Percentiles rank a stretch among this genome's conserved stretches.
Evolutionary conservation across 1,284 basidiomycete genomes (phyloP).

Genomic region (Schizopora paradoxa): DNA sequence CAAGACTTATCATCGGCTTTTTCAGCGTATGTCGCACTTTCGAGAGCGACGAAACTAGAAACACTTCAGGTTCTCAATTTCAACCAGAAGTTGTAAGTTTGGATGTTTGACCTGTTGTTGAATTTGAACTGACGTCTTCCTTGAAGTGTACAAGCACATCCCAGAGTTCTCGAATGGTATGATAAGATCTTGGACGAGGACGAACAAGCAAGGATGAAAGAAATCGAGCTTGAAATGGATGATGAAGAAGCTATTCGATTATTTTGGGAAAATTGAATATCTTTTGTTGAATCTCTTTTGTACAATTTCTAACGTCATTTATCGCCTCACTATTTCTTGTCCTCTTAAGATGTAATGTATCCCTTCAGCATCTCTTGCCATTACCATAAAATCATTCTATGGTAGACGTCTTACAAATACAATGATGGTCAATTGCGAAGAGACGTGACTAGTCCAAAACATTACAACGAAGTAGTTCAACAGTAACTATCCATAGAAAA

Average conservation of each 20-base stretch:
- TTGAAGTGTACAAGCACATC: constrained; percentile 39
- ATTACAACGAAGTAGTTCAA: too few relatives aligned
- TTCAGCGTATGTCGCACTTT: constrained; percentile 87
- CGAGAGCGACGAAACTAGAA: constrained; percentile 82
- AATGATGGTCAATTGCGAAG: too few relatives aligned
- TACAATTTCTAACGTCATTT: too few relatives aligned
- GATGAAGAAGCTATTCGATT: constrained; percentile 9
- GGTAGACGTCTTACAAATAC: too few relatives aligned
- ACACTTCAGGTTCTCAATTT: constrained; percentile 84
- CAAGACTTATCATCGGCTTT: constrained; percentile 4
- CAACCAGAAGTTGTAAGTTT: constrained; percentile 58
- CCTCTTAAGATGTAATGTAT: too few relatives aligned
- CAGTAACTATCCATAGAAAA: too few relatives aligned
- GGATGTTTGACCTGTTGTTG: not conserved
- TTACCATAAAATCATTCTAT: too few relatives aligned
- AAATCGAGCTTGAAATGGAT: constrained; percentile 10
- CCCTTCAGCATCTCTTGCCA: too few relatives aligned
- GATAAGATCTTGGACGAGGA: constrained; percentile 8
- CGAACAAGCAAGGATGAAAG: constrained; percentile 7
- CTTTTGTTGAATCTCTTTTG: too few relatives aligned
- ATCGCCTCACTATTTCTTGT: too few relatives aligned
- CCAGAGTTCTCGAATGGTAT: constrained; percentile 30
- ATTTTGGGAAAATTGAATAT: constrained; percentile 9
- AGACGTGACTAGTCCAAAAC: too few relatives aligned
- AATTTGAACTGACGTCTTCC: constrained; percentile 4